A percentile compares a stretch with the other conserved stretches of the same genome.
These are phyloP conservation scores for Phytophthora litchii DNA, from an alignment of 352 stramenopile genomes.

Conservation along the genomic window DNA sequence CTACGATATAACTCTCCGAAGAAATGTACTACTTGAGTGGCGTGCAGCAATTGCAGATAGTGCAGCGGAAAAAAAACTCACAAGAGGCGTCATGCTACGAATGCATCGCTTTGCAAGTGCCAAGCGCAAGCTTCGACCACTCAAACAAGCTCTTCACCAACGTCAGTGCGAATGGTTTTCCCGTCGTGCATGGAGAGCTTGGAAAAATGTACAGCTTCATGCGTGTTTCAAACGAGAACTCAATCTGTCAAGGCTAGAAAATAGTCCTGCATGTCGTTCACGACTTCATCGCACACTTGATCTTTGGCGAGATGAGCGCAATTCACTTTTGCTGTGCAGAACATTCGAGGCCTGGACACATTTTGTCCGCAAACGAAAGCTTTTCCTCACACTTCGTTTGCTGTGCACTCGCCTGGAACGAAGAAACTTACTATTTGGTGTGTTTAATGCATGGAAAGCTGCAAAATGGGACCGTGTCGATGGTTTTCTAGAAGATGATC, in stretches of 20 bases:
- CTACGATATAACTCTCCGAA: conserved; percentile 14
- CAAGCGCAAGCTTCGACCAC: conserved; percentile 50
- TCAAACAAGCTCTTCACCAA: conserved; percentile 32
- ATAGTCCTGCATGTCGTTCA: conserved; percentile 45
- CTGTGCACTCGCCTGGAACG: conserved; percentile 48
- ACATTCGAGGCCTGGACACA: conserved; percentile 60
- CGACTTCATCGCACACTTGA: conserved; percentile 56
- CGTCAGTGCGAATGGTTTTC: conserved; percentile 25
- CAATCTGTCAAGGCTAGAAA: conserved; percentile 50
- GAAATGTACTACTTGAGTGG: conserved; percentile 46
- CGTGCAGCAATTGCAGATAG: conserved; percentile 51
- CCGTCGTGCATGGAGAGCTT: conserved; percentile 42
- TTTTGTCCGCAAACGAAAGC: conserved; percentile 44
- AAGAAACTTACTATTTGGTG: conserved; percentile 48
- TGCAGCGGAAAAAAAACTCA: conserved; percentile 52
- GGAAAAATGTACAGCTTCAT: conserved; percentile 60
- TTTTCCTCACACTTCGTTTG: conserved; percentile 53
- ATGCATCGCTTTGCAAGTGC: conserved; percentile 40
- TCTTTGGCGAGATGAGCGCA: conserved; percentile 47
- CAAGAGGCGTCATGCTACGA: conserved; percentile 26
- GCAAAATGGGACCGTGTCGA: conserved; percentile 68
- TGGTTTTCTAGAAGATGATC: conserved; percentile 58
- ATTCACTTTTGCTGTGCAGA: conserved; percentile 29
- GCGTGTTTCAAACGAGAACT: conserved; percentile 65
- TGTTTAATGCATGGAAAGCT: conserved; percentile 67